phyloP scores from a whole-genome alignment of 1,284 basidiomycete genomes.

The Rhodotorula sp. region DNA sequence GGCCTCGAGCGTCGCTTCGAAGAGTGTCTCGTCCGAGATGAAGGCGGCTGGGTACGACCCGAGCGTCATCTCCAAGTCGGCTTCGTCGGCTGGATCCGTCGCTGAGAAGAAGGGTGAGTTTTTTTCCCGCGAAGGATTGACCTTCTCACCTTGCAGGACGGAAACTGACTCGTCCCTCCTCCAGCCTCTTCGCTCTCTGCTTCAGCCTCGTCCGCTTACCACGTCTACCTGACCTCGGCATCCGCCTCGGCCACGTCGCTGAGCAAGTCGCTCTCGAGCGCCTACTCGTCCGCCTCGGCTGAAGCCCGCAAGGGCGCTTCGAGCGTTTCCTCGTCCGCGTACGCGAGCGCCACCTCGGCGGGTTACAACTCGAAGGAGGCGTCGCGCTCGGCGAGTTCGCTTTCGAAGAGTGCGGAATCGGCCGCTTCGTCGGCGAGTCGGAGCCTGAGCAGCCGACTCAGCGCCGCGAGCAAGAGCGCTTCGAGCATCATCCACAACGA shows the following conservation, averaged over 20 bases:
- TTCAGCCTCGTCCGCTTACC: constrained; percentile 24
- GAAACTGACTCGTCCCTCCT: background rate
- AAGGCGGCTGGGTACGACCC: constrained; percentile 25
- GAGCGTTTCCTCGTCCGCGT: constrained; percentile 7
- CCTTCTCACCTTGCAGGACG: background rate
- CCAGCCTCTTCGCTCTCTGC: constrained; percentile 19
- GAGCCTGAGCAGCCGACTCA: constrained; percentile 2
- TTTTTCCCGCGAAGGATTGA: background rate
- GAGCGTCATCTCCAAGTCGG: constrained; percentile 24
- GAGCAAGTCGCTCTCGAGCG: constrained; percentile 18
- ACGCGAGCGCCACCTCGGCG: constrained; percentile 14
- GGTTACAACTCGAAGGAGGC: constrained; percentile 14
- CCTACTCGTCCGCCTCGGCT: constrained; percentile 7
- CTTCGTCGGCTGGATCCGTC: constrained; percentile 10
- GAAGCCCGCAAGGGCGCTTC: constrained; percentile 5
- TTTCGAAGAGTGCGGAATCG: constrained; percentile 34
- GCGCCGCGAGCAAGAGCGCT: constrained; percentile 20
- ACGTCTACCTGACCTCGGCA: constrained; percentile 24
- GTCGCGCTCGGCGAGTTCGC: constrained; percentile 13
- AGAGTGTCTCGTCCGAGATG: constrained; percentile 28
- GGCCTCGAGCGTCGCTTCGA: constrained; percentile 29
- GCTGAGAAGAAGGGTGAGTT: constrained; percentile 27
- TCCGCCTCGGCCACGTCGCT: constrained; percentile 30
- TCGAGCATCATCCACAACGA: constrained; percentile 20
- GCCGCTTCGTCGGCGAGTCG: constrained; percentile 24